Conservation (phyloP, 768 basidiomycete genomes). For the Daedaleopsis nitida region DNA sequence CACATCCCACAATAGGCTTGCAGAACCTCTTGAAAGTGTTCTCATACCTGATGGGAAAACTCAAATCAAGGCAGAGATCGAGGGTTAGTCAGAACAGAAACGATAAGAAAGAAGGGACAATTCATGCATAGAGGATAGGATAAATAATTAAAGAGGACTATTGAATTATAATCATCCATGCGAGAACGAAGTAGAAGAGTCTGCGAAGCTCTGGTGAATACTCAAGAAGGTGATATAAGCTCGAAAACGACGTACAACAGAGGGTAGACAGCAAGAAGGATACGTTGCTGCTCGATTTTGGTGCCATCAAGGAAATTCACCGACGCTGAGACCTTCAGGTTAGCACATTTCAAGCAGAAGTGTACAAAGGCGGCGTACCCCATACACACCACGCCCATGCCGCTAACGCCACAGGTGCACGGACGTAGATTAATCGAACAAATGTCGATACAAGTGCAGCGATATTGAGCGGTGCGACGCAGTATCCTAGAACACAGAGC, state of each 20-base stretch:
- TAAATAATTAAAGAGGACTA: slow-evolving; percentile 33
- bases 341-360: not conserved
- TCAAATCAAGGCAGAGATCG: too few species aligned
- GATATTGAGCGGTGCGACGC: slow-evolving; percentile 89
- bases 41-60: too few species aligned
- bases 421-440: slow-evolving; percentile 81
- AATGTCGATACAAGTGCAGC: slow-evolving; percentile 89
- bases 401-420: slow-evolving; percentile 81
- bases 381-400: slow-evolving; percentile 98
- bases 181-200: slow-evolving; percentile 90
- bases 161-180: slow-evolving; percentile 97
- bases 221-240: not conserved
- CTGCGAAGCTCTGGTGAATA: slow-evolving; percentile 37
- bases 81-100: not conserved
- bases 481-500: slow-evolving; percentile 92
- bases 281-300: slow-evolving; percentile 87
- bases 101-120: not conserved
- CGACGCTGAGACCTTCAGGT: slow-evolving; percentile 55
- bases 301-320: slow-evolving; percentile 96
- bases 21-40: too few species aligned
- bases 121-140: not conserved
- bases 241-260: slow-evolving; percentile 54
- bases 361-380: slow-evolving; percentile 57
- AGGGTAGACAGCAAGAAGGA: slow-evolving; percentile 95
- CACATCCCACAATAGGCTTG: too few species aligned